Evolutionary conservation across 129 eudicot species (phyloP).

Genomic region (Pulicaria dysenterica): DNA sequence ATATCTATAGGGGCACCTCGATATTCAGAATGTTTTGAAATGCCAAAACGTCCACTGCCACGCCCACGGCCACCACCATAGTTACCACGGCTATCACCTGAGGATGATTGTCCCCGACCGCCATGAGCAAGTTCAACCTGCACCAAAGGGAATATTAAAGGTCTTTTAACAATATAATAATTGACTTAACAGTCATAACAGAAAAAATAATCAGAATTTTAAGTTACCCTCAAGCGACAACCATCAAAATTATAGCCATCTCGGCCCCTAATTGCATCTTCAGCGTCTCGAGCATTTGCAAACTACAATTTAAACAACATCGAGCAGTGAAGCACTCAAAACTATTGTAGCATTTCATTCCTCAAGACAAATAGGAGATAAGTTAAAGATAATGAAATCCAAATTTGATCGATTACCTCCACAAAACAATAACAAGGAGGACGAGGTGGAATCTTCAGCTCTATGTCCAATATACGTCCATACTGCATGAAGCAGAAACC

Average conservation of each 20-base stretch:
- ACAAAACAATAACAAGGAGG: constrained; percentile 98
- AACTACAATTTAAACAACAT: constrained; percentile 50
- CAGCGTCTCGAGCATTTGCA: constrained; percentile 92
- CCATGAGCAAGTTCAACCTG: constrained; percentile 99
- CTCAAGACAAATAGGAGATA: constrained; percentile 2
- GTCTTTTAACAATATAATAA: neutral
- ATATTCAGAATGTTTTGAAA: constrained; percentile 81
- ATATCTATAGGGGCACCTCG: constrained; percentile 57
- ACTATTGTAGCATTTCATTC: neutral
- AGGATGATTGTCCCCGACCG: constrained; percentile 82
- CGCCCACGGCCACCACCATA: constrained; percentile 59
- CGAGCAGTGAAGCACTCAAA: constrained; percentile 9
- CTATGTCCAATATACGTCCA: constrained; percentile 93
- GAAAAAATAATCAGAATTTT: neutral
- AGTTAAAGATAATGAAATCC: neutral
- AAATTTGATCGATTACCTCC: constrained; percentile 53
- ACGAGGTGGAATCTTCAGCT: constrained; percentile 93
- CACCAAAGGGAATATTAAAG: constrained; percentile 10
- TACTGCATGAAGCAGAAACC: constrained; percentile 57
- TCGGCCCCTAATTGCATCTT: constrained; percentile 95
- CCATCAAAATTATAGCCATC: constrained; percentile 99
- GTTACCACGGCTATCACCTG: constrained; percentile 67
- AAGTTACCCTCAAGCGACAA: constrained; percentile 83
- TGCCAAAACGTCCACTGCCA: constrained; percentile 67
- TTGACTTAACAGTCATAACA: neutral